These are phyloP conservation scores for Septoria petroselini DNA, from an alignment of 2,329 filamentous ascomycete genomes.

Conservation along the genomic window DNA sequence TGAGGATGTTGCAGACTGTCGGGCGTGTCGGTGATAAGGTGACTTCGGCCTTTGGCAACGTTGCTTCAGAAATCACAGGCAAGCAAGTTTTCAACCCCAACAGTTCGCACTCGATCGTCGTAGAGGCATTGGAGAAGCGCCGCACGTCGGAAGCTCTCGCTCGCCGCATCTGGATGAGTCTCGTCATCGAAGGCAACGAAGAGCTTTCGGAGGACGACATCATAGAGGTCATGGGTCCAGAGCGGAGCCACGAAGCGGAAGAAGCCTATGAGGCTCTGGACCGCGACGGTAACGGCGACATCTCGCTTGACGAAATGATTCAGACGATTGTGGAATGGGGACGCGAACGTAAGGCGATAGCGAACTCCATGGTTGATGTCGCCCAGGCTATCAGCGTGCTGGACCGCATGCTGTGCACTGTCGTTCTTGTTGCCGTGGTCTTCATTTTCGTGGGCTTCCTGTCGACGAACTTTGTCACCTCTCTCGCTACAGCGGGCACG, in stretches of 20 bases:
- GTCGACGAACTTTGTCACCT: conserved; percentile 78
- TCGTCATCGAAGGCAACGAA: conserved; percentile 85
- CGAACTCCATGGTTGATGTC: conserved; percentile 94
- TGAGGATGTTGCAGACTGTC: conserved; percentile 67
- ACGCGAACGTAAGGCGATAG: conserved; percentile 81
- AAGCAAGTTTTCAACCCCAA: conserved; percentile 94
- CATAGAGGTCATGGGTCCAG: conserved; percentile 76
- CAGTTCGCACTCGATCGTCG: conserved; percentile 82
- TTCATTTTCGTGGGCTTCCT: conserved; percentile 70
- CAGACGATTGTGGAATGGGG: conserved; percentile 80
- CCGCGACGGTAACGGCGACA: conserved; percentile 85
- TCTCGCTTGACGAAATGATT: conserved; percentile 93
- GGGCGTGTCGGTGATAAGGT: conserved; percentile 88
- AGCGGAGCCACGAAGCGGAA: conserved; percentile 72
- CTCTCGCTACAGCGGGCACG: conserved; percentile 84
- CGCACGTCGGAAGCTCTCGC: conserved; percentile 85
- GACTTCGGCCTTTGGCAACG: conserved; percentile 86
- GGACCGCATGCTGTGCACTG: conserved; percentile 76
- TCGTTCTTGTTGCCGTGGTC: conserved; percentile 75
- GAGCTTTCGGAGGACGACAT: conserved; percentile 77
- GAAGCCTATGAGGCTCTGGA: conserved; percentile 81
- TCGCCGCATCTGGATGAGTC: conserved; percentile 96
- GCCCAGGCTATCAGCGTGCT: conserved; percentile 89
- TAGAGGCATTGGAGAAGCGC: conserved; percentile 82
- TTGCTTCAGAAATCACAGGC: conserved; percentile 91